Conservation (phyloP, 441 rosid genomes). For the Syzygium syzygioides region DNA sequence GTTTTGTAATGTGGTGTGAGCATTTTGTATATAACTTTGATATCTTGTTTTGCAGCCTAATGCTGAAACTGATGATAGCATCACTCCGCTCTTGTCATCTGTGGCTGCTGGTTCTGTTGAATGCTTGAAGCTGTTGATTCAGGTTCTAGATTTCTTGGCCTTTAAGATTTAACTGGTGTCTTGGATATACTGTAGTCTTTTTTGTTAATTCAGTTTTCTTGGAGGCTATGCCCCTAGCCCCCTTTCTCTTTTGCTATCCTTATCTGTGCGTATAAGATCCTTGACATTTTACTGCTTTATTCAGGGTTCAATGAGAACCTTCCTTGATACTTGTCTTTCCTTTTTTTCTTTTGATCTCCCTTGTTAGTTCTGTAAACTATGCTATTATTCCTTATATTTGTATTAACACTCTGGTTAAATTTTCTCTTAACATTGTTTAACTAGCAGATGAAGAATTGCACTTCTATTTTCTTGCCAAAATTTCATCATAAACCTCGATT, state of each 20-base stretch:
- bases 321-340: neutral
- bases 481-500: neutral
- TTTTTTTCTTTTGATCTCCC: neutral
- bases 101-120: slow-evolving; percentile 85
- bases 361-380: neutral
- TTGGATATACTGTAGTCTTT: neutral
- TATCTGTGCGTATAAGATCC: neutral
- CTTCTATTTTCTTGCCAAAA: neutral
- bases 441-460: neutral
- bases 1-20: neutral
- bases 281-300: neutral
- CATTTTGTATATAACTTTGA: neutral
- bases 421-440: neutral
- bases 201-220: neutral
- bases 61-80: slow-evolving; percentile 75
- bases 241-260: slow-evolving; percentile 7
- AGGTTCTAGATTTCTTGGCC: slow-evolving; percentile 33
- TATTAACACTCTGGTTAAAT: neutral
- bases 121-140: slow-evolving; percentile 63
- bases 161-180: neutral
- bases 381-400: neutral
- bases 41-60: slow-evolving; percentile 56
- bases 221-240: too few relatives aligned
- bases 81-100: slow-evolving; percentile 80
- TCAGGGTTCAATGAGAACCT: neutral